These are phyloP conservation scores for Pleodorina starrii DNA, from an alignment of 139 green algal genomes.

Conservation along the genomic window DNA sequence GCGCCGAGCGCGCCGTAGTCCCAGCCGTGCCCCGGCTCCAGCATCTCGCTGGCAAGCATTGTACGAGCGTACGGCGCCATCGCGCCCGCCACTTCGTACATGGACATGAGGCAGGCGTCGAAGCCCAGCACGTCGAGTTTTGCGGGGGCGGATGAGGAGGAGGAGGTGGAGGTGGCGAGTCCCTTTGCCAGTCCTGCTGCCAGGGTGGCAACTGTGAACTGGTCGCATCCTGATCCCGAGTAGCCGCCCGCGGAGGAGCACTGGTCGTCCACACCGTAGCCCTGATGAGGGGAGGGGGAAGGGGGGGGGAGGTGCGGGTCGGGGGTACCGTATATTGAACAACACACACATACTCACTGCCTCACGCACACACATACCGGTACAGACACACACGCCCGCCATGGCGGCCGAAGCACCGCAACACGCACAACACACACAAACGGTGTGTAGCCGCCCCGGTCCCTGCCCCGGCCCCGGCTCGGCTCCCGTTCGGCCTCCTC, in stretches of 20 bases:
- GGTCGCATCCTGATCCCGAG: constrained; percentile 39
- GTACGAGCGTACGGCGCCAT: constrained; percentile 42
- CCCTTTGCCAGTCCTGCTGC: background rate
- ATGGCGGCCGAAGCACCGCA: too few relatives aligned
- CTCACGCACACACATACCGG: too few relatives aligned
- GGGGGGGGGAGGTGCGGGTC: too few relatives aligned
- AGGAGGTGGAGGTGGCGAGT: background rate
- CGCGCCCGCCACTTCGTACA: constrained; percentile 53
- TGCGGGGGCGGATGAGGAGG: too few relatives aligned
- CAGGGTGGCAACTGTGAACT: constrained; percentile 47
- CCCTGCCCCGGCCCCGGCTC: too few relatives aligned
- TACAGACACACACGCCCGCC: too few relatives aligned
- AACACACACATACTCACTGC: too few relatives aligned
- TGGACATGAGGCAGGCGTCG: constrained; percentile 70
- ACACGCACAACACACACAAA: too few relatives aligned
- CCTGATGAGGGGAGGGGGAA: too few relatives aligned
- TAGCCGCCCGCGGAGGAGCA: constrained; percentile 36
- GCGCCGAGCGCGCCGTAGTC: constrained; percentile 53
- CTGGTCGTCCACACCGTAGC: constrained; percentile 62
- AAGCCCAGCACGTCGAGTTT: constrained; percentile 70
- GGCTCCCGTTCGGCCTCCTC: too few relatives aligned
- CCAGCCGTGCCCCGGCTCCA: constrained; percentile 70
- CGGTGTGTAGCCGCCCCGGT: too few relatives aligned
- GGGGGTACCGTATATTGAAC: too few relatives aligned
- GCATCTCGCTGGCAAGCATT: constrained; percentile 58